phyloP scores from a whole-genome alignment of 306 rosid genomes.

The Prunus mume region DNA sequence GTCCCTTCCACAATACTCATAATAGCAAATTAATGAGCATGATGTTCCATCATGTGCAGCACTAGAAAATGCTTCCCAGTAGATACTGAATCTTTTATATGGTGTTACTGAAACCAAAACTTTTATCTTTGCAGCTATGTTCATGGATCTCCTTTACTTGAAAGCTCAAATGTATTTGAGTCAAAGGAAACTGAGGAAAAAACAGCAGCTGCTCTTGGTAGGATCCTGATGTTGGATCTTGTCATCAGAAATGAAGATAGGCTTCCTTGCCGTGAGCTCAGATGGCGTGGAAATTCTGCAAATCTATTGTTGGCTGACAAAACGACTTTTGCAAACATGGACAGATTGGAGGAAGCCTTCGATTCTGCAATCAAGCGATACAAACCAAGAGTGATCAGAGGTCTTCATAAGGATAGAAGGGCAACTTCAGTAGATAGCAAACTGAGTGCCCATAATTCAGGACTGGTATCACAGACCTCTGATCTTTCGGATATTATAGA shows the following conservation, averaged over 20 bases:
- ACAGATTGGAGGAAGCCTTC: constrained; percentile 51
- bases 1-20: background rate
- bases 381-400: constrained; percentile 57
- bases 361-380: constrained; percentile 63
- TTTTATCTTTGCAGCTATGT: constrained; percentile 64
- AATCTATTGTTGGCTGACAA: constrained; percentile 80
- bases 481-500: constrained; percentile 65
- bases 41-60: background rate
- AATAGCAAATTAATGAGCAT: constrained; percentile 5
- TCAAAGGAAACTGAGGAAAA: constrained; percentile 60
- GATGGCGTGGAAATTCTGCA: constrained; percentile 96
- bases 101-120: constrained; percentile 18
- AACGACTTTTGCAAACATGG: constrained; percentile 41
- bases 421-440: constrained; percentile 70
- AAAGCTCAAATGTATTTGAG: constrained; percentile 70
- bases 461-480: constrained; percentile 54
- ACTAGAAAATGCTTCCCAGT: background rate
- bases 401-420: constrained; percentile 81
- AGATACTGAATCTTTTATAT: constrained; percentile 17
- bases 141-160: constrained; percentile 92
- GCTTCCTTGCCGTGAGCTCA: constrained; percentile 84
- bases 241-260: constrained; percentile 97
- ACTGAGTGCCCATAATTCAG: constrained; percentile 42
- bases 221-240: constrained; percentile 87
- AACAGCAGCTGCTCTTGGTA: constrained; percentile 77